Percentiles rank a stretch among this genome's conserved stretches.
These are phyloP conservation scores for Chaetomium strumarium DNA, from an alignment of 2,329 filamentous ascomycete species.

Conservation along the genomic window DNA sequence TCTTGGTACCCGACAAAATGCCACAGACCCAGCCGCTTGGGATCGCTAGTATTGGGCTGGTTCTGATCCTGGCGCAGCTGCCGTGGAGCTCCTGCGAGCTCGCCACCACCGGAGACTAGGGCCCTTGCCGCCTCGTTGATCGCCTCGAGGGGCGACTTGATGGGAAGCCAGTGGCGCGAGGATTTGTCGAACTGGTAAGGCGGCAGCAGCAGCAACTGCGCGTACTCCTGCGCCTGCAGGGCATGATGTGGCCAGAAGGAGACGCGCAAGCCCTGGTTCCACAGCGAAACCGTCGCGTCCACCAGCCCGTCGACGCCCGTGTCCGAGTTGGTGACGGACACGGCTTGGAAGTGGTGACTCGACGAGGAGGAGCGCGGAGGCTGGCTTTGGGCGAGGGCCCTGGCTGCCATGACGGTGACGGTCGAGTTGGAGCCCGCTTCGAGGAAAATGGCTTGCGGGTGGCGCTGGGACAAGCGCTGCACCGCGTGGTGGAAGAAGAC, in stretches of 20 bases:
- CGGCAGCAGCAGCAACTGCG: constrained; percentile 29
- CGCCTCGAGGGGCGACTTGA: constrained; percentile 12
- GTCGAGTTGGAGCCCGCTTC: constrained; percentile 39
- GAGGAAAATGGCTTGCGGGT: constrained; percentile 29
- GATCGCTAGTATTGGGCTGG: too few species aligned
- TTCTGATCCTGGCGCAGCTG: too few species aligned
- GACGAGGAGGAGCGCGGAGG: constrained; percentile 32
- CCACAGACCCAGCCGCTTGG: constrained; percentile 9
- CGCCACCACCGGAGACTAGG: constrained; percentile 1
- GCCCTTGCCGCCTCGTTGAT: too few species aligned
- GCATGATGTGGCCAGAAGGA: constrained; percentile 35
- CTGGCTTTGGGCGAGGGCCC: constrained; percentile 35
- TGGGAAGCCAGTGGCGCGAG: constrained; percentile 33
- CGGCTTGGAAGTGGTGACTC: constrained; percentile 27
- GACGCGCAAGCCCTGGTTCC: constrained; percentile 34
- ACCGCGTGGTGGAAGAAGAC: constrained; percentile 41
- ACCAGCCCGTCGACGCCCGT: constrained; percentile 19
- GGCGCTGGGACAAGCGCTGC: constrained; percentile 30
- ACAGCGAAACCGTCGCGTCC: constrained; percentile 30
- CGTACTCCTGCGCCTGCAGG: constrained; percentile 25
- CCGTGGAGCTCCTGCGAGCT: background rate
- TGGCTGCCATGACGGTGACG: constrained; percentile 31
- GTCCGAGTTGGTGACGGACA: constrained; percentile 24
- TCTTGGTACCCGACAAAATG: constrained; percentile 18
- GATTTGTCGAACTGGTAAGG: constrained; percentile 37